Percentiles rank a stretch among this genome's conserved stretches.
Evolutionary conservation across 2,329 filamentous ascomycete species (phyloP).

Genomic region (Talaromyces albobiverticillius): DNA sequence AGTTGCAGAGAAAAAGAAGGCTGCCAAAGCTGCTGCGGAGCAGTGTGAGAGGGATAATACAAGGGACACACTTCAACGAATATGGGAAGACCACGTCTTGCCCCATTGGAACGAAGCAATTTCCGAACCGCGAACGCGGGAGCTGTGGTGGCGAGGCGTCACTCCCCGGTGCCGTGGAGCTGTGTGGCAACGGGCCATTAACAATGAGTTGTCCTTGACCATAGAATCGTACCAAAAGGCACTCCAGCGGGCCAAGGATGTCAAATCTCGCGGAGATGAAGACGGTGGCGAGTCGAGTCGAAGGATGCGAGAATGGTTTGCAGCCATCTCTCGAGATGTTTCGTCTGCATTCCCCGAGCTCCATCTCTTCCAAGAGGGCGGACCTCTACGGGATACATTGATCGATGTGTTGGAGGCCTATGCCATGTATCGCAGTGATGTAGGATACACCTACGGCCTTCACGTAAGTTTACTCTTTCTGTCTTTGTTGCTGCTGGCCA

Average conservation of each 20-base stretch:
- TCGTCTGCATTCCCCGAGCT: constrained; percentile 57
- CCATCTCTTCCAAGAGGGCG: constrained; percentile 55
- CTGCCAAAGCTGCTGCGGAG: constrained; percentile 45
- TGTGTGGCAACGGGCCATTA: constrained; percentile 60
- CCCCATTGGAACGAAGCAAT: constrained; percentile 59
- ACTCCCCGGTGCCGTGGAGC: constrained; percentile 54
- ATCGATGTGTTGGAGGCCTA: constrained; percentile 61
- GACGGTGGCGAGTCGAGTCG: constrained; percentile 43
- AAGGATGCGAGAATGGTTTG: constrained; percentile 51
- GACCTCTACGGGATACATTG: constrained; percentile 54
- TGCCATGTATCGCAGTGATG: constrained; percentile 61
- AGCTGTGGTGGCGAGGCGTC: constrained; percentile 65
- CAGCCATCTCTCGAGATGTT: constrained; percentile 53
- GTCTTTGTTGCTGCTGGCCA: not conserved
- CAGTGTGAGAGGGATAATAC: constrained; percentile 51
- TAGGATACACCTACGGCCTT: constrained; percentile 59
- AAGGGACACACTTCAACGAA: constrained; percentile 53
- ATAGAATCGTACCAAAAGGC: constrained; percentile 57
- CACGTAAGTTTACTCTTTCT: constrained; percentile 41
- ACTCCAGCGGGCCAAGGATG: constrained; percentile 52
- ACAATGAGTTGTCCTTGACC: constrained; percentile 59
- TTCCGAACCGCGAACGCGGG: constrained; percentile 53
- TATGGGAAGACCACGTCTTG: constrained; percentile 61
- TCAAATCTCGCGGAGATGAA: constrained; percentile 42
- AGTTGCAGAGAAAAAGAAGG: constrained; percentile 47